Percentiles rank a stretch among this genome's conserved stretches.
phyloP scores from a whole-genome alignment of 257 asterid species.

The Cruciata laevipes region DNA sequence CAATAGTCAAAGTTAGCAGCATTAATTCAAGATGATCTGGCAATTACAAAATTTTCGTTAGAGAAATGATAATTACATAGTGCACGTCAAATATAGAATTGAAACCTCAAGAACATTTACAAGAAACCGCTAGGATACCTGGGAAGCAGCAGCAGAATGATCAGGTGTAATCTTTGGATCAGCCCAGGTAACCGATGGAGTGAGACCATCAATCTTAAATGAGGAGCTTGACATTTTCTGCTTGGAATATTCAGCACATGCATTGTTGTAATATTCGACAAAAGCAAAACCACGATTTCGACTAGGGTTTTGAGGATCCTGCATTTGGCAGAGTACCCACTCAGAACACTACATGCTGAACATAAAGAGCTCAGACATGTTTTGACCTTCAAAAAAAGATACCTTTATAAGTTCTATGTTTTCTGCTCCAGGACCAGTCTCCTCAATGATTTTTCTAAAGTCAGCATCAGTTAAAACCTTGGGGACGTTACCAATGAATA shows the following conservation, averaged over 20 bases:
- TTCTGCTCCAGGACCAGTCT: slow-evolving; percentile 92
- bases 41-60: background rate
- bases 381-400: slow-evolving; percentile 7
- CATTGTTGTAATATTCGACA: slow-evolving; percentile 90
- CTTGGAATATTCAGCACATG: slow-evolving; percentile 91
- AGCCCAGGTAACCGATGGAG: slow-evolving; percentile 94
- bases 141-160: slow-evolving; percentile 75
- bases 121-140: slow-evolving; percentile 38
- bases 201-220: slow-evolving; percentile 75
- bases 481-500: slow-evolving; percentile 87
- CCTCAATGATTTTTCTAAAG: slow-evolving; percentile 57
- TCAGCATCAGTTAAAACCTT: slow-evolving; percentile 80
- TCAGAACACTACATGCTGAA: background rate
- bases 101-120: slow-evolving; percentile 1
- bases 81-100: background rate
- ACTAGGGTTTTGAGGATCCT: slow-evolving; percentile 85
- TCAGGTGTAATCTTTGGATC: slow-evolving; percentile 82
- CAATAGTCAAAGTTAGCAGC: background rate
- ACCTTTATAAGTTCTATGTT: slow-evolving; percentile 88
- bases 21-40: background rate
- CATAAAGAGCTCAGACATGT: background rate
- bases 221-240: slow-evolving; percentile 54
- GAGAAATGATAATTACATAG: background rate
- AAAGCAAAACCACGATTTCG: slow-evolving; percentile 95
- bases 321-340: slow-evolving; percentile 18